A percentile compares a stretch with the other conserved stretches of the same genome.
These are phyloP conservation scores for Fusarium redolens DNA, from an alignment of 2,329 filamentous ascomycete genomes.

Conservation along the genomic window DNA sequence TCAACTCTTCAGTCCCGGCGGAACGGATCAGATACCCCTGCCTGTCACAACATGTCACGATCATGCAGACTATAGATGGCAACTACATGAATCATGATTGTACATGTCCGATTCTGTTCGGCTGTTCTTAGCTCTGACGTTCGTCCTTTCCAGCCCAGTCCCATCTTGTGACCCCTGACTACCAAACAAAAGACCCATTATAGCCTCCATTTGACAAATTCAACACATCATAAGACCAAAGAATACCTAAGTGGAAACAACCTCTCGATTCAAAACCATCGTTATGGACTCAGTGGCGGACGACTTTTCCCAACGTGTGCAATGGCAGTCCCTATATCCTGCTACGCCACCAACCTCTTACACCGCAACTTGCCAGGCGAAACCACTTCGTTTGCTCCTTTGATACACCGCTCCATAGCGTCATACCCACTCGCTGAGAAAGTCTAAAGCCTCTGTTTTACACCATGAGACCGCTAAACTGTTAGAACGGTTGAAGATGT, in stretches of 20 bases:
- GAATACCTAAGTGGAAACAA: conserved; percentile 17
- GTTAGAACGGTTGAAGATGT: conserved; percentile 12
- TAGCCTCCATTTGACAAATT: not conserved
- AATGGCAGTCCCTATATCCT: conserved; percentile 2
- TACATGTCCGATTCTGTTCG: conserved; percentile 7
- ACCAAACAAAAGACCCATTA: not conserved
- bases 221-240: conserved; percentile 8
- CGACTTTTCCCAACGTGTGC: not conserved
- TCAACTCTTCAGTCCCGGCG: not conserved
- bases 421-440: not conserved
- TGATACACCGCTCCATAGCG: conserved; percentile 2
- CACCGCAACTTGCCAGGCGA: conserved; percentile 4
- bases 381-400: not conserved
- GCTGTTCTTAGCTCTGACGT: not conserved
- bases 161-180: not conserved
- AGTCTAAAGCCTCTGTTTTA: conserved; percentile 14
- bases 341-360: conserved; percentile 7
- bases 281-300: conserved; percentile 20
- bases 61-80: not conserved
- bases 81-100: conserved; percentile 6
- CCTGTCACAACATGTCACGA: conserved; percentile 17
- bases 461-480: not conserved
- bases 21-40: conserved; percentile 4
- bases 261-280: not conserved
- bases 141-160: not conserved